Conservation (phyloP, 441 rosid genomes). For the Mallotus japonicus region DNA sequence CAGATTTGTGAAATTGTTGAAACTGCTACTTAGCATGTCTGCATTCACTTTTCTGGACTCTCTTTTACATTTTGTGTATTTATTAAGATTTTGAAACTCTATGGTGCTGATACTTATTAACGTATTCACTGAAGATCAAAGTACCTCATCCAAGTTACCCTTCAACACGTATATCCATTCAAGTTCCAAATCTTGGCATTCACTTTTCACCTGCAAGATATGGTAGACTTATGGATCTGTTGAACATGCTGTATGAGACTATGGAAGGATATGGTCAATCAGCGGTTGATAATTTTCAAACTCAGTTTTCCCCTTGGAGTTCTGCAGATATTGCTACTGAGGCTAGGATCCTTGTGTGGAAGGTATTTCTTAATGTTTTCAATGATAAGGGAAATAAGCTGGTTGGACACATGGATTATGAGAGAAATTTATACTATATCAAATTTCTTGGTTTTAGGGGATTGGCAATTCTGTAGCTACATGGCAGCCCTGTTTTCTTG, state of each 20-base stretch:
- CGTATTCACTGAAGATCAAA: slow-evolving; percentile 63
- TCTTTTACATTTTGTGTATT: background rate
- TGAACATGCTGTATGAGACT: slow-evolving; percentile 53
- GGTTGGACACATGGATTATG: slow-evolving; percentile 22
- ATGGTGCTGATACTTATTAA: slow-evolving; percentile 23
- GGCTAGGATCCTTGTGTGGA: slow-evolving; percentile 95
- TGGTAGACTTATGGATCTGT: slow-evolving; percentile 69
- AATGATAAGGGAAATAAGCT: slow-evolving; percentile 22
- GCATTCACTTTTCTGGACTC: background rate
- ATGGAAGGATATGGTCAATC: slow-evolving; percentile 68
- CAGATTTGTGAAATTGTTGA: background rate
- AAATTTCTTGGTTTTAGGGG: slow-evolving; percentile 56
- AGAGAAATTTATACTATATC: slow-evolving; percentile 21
- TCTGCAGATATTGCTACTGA: slow-evolving; percentile 69
- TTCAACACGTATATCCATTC: slow-evolving; percentile 83
- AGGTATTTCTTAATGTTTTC: slow-evolving; percentile 47
- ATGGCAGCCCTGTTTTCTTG: slow-evolving; percentile 95
- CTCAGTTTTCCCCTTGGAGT: slow-evolving; percentile 63
- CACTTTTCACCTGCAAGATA: slow-evolving; percentile 95
- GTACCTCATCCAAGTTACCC: slow-evolving; percentile 86
- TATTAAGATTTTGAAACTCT: background rate
- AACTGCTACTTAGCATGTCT: background rate
- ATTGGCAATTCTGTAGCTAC: slow-evolving; percentile 92
- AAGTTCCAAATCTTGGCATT: slow-evolving; percentile 96
- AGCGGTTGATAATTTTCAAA: slow-evolving; percentile 57